phyloP scores from a whole-genome alignment of 768 basidiomycete species.

The Hygrocybe punicea region DNA sequence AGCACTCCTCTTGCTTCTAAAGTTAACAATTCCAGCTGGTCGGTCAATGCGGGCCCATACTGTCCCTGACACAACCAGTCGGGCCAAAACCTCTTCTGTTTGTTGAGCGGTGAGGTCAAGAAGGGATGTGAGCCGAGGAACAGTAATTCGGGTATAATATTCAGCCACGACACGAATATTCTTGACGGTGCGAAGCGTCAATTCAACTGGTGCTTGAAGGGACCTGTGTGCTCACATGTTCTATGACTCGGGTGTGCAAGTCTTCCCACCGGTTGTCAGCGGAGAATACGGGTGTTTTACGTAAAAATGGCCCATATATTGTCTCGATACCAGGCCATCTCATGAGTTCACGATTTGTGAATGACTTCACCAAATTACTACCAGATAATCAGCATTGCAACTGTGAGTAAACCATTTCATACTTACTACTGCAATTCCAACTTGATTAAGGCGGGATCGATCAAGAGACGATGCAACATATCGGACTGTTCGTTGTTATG shows the following conservation, averaged over 20 bases:
- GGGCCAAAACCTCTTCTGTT: slow-evolving; percentile 85
- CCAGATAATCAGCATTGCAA: slow-evolving; percentile 14
- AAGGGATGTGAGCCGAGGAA: slow-evolving; percentile 76
- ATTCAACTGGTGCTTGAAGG: background rate
- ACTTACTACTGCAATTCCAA: slow-evolving; percentile 81
- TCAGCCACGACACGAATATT: slow-evolving; percentile 92
- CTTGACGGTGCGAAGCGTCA: slow-evolving; percentile 39
- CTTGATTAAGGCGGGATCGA: slow-evolving; percentile 74
- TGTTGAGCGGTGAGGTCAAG: slow-evolving; percentile 79
- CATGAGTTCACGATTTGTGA: slow-evolving; percentile 90
- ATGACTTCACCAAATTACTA: slow-evolving; percentile 92
- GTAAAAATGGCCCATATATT: slow-evolving; percentile 82
- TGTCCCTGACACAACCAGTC: slow-evolving; percentile 86
- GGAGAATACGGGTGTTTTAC: slow-evolving; percentile 77
- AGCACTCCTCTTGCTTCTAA: slow-evolving; percentile 74
- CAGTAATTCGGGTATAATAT: slow-evolving; percentile 92
- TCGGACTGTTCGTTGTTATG: slow-evolving; percentile 97
- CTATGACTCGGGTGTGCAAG: slow-evolving; percentile 90
- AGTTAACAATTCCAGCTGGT: slow-evolving; percentile 84
- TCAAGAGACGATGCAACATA: slow-evolving; percentile 85
- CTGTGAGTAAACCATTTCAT: background rate
- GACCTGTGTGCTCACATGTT: slow-evolving; percentile 68
- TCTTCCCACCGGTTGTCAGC: slow-evolving; percentile 87
- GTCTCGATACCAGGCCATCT: slow-evolving; percentile 92
- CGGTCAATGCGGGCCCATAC: slow-evolving; percentile 94